Base-by-base conservation (phyloP, 306 rosid species). In the Vigna trinervia region DNA sequence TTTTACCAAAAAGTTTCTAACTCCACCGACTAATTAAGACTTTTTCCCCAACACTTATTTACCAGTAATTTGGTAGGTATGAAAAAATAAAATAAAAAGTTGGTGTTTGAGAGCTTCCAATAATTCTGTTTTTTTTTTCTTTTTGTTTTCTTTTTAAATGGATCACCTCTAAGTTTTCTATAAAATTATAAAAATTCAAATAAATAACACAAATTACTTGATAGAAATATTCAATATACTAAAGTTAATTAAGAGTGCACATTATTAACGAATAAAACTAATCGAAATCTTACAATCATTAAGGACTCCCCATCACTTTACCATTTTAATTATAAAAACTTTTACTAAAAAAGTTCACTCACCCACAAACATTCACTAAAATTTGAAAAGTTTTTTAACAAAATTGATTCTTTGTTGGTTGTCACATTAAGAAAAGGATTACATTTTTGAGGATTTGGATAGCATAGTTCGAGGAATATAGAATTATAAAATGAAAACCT, bases 401-500 rank as follows among this genome's bases (percentile, higher is more conserved):
- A 8, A 39, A 39, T 8, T 39, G 8, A 5, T 38, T 38, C 8
- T 38, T 0, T 1, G 2, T 17, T 17, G 58, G 23, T 7, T 57
- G 54, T 47, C 12, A 43, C 12, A 14, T 38, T 38, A 57, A 14
- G 15, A 57, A 62, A 28, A 34, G 8, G 12, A 38, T 38, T 38
- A 1, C 9, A 1, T 38, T 38, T 38, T 8, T 1, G 17, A 8
- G 19, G 28, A n/a, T 14, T 15, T 62, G 68, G 3, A 15, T 2
- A 22, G 36, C 54, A 60, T 65, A 14, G 8, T 54, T 32, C 12
- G 26, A 54, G 20, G 3, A 54, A 77, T 28, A 28, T 67, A 65
- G 50, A 32, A 57, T 26, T 57, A 58, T 67, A 58, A 60, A 43
- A 30, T 46, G 34, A 67, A 77, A 77, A 45, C 9, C 19, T 17